Base-by-base conservation (phyloP, 2,329 filamentous ascomycete species). In the Sphaerulina vaccinii region DNA sequence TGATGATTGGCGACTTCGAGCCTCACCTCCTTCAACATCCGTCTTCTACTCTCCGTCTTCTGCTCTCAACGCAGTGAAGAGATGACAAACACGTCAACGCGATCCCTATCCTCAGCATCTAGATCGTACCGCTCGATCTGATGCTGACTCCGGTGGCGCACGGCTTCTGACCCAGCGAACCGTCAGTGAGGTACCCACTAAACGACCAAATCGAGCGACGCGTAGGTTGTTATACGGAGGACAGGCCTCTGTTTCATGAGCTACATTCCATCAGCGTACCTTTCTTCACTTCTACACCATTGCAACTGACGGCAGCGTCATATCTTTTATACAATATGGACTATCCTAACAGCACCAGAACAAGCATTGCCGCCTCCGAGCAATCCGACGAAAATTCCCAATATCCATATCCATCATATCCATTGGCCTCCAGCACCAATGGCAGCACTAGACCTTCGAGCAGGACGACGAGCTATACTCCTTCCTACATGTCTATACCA, bases 381-480 rank as follows among this genome's bases (percentile, higher is more conserved):
- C 32, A 38, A 11, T 50, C 51, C 9, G 49, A 52, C 16, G 32
- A 39, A 13, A 45, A 33, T 24, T 27, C 46, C 10, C 19, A 10
- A 3, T 32, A 33, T 24, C 36, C 46, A 13, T n/a, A 24, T 24
- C 36, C 46, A 13, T n/a, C 18, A 35, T 54, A 47, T 19, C 45
- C 40, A 51, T 23, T 47, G 52, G 52, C 24, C 37, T 29, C n/a
- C 13, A 43, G 47, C 15, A 33, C 42, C 22, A 51, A 21, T 40
- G 42, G 36, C 41, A 51, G 49, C 19, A n/a, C n/a, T n/a, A 45
- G 42, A 16, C 41, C 49, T 13, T 27, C 21, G 11, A 39, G 33
- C 24, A 23, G 47, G 22, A 40, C 52, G 23, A 40, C 52, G 4
- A 54, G 52, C 43, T 55, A 52, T 29, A 49, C 52, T 11, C 52